These are phyloP conservation scores for Pleurotus cornucopiae DNA, from an alignment of 768 basidiomycete species.

Conservation along the genomic window DNA sequence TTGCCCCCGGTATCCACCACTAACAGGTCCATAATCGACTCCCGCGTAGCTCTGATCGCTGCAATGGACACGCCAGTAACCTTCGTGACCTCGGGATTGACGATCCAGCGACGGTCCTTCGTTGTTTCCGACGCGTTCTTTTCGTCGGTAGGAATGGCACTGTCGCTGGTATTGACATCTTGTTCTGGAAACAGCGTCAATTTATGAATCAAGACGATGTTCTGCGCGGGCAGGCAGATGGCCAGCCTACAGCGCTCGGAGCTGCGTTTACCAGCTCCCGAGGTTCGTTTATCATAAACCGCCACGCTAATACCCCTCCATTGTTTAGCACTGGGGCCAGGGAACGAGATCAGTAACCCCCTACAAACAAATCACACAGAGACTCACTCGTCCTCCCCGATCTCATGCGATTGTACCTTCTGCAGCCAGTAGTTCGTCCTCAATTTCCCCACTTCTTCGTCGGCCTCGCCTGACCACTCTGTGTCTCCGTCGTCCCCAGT, in stretches of 20 bases:
- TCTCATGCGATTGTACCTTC: constrained; percentile 44
- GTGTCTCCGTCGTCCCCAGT: background rate
- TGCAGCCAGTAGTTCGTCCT: constrained; percentile 72
- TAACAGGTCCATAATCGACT: constrained; percentile 64
- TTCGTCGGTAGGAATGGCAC: too few relatives aligned
- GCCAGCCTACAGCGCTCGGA: constrained; percentile 48
- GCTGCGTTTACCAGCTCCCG: constrained; percentile 35
- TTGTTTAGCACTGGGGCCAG: constrained; percentile 27
- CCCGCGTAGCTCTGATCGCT: constrained; percentile 61
- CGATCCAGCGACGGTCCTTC: too few relatives aligned
- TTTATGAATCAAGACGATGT: constrained; percentile 42
- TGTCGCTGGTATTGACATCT: too few relatives aligned
- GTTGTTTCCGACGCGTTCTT: too few relatives aligned
- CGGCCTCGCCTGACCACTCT: background rate
- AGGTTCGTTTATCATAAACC: constrained; percentile 60
- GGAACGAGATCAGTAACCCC: constrained; percentile 5
- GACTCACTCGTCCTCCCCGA: constrained; percentile 48
- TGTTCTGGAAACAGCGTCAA: constrained; percentile 26
- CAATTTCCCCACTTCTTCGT: background rate
- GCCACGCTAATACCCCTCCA: constrained; percentile 51
- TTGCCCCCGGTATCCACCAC: constrained; percentile 53
- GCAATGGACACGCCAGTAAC: constrained; percentile 46
- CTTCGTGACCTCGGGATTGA: background rate
- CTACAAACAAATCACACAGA: constrained; percentile 4
- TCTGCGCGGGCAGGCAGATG: constrained; percentile 46